phyloP scores from a whole-genome alignment of 257 asterid genomes.

The Buddleja alternifolia region DNA sequence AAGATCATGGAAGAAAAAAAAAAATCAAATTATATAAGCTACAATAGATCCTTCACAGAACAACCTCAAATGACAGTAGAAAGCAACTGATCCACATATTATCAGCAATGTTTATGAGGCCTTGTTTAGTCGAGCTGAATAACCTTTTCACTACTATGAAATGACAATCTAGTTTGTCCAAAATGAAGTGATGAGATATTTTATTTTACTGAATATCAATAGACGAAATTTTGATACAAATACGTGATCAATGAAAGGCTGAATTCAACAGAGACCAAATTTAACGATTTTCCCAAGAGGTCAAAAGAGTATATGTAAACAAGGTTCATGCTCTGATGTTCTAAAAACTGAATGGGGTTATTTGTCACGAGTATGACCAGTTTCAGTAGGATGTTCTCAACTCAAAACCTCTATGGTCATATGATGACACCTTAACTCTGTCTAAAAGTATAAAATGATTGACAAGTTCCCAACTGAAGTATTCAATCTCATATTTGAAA shows the following conservation, averaged over 20 bases:
- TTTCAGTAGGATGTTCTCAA: constrained; percentile 10
- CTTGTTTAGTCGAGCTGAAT: not conserved
- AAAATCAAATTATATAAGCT: constrained; percentile 9
- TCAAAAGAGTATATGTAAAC: not conserved
- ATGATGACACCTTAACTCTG: not conserved
- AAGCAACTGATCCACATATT: constrained; percentile 1
- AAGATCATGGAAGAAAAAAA: not conserved
- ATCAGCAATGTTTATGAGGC: constrained; percentile 16
- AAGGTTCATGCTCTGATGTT: constrained; percentile 1
- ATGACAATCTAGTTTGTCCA: not conserved
- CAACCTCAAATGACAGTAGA: constrained; percentile 10
- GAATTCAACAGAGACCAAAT: not conserved
- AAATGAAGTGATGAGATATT: not conserved
- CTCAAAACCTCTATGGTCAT: constrained; percentile 14
- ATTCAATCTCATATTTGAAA: constrained; percentile 11
- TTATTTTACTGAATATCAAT: constrained; percentile 3
- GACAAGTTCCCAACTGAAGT: not conserved
- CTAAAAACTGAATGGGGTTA: not conserved
- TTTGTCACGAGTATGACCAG: constrained; percentile 1
- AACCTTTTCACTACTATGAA: constrained; percentile 10
- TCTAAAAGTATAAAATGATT: not conserved
- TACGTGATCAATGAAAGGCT: not conserved
- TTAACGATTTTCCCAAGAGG: not conserved
- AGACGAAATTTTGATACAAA: not conserved
- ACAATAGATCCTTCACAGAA: constrained; percentile 13